Conservation (phyloP, 176 grass and related monocot genomes). For the Cenchrus fungigraminus region DNA sequence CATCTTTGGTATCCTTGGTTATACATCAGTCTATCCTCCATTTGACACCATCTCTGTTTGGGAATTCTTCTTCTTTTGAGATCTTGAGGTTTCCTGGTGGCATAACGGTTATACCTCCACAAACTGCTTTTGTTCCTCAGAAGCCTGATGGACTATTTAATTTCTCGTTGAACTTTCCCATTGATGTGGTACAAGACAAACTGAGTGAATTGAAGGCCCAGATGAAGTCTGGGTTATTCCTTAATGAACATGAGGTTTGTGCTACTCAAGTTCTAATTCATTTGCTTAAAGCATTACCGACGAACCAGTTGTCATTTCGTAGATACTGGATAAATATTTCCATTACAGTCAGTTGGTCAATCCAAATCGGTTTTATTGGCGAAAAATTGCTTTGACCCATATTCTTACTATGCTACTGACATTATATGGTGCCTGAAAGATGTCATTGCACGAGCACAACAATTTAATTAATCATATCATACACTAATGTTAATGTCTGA, state of each 20-base stretch:
- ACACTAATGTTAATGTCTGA: neutral
- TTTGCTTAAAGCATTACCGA: constrained; percentile 27
- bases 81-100: constrained; percentile 72
- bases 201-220: constrained; percentile 72
- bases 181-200: constrained; percentile 57
- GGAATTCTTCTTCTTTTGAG: constrained; percentile 70
- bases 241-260: constrained; percentile 67
- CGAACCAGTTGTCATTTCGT: neutral
- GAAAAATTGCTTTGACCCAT: neutral
- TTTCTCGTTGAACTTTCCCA: constrained; percentile 75
- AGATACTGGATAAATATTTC: constrained; percentile 1
- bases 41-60: constrained; percentile 75
- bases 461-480: neutral
- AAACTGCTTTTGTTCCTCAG: constrained; percentile 71
- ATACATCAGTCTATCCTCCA: constrained; percentile 64
- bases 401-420: neutral
- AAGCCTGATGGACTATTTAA: constrained; percentile 69
- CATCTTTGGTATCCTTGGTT: constrained; percentile 67
- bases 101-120: constrained; percentile 79
- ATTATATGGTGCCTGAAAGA: constrained; percentile 6
- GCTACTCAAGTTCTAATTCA: constrained; percentile 17
- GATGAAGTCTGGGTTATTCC: constrained; percentile 68
- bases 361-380: neutral
- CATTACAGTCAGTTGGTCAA: constrained; percentile 2
- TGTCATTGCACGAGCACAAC: neutral